Base-by-base conservation (phyloP, 1,284 basidiomycete species). In the Heterobasidion irregulare region DNA sequence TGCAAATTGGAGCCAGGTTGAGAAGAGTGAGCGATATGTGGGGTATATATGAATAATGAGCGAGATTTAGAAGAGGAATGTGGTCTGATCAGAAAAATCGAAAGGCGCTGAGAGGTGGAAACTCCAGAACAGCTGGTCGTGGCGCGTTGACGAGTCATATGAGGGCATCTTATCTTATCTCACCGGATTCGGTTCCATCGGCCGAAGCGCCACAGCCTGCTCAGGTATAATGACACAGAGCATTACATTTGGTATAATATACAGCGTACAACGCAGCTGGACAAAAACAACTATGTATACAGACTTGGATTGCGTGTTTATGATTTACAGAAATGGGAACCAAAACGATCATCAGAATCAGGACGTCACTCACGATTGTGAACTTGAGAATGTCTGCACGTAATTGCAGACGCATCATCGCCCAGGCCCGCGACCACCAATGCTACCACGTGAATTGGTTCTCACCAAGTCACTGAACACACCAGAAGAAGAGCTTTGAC, bases 381-480 rank as follows among this genome's bases (percentile, higher is more conserved):
- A 18, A 47, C 26, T 47, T 32, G 18, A 13, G 46, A 47, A 10
- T 44, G 41, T 5, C 41, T 6, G 41, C 41, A 44, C 12, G 7
- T 6, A 2, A 44, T 44, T 16, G 13, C 16, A 6, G 41, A 16
- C 16, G 3, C 41, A 5, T 18, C 13, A 19, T 18, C 46, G n/a
- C 46, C 46, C 46, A 47, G 46, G 13, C 18, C 48, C 15, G 8
- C 48, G 26, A 2, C 53, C 35, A 34, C 56, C 43, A 7, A 60
- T 19, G 48, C 59, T 61, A 8, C 59, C 57, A 2, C 49, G 52
- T 7, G 59, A 61, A 2, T 35, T 19, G 33, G 57, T 60, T 2
- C 60, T 59, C 13, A 19, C 53, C 2, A 61, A 55, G 36, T 53
- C 49, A 7, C 47, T 15, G 19, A 53, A 55, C n/a, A 19, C 12